These are phyloP conservation scores for Trametes cinnabarina DNA, from an alignment of 768 basidiomycete genomes.

Conservation along the genomic window DNA sequence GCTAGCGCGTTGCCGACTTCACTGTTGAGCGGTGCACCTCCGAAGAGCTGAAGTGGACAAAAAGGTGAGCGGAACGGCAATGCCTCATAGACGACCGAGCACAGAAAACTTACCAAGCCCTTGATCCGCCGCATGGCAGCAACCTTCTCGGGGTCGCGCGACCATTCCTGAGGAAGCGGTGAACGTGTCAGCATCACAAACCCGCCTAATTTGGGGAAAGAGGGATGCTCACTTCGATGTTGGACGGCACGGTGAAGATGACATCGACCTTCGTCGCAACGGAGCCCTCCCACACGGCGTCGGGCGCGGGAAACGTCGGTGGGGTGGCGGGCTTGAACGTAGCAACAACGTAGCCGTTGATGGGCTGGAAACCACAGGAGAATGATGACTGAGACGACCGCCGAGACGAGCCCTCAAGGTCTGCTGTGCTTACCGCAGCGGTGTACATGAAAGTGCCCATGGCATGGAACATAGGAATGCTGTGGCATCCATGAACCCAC, in stretches of 20 bases:
- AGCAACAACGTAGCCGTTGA: conserved; percentile 21
- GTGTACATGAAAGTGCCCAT: conserved; percentile 13
- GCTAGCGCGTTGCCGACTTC: conserved; percentile 13
- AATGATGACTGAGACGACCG: background rate
- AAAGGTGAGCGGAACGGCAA: background rate
- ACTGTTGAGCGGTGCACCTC: conserved; percentile 17
- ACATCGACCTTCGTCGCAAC: conserved; percentile 10
- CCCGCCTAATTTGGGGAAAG: too few species aligned
- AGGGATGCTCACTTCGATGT: conserved; percentile 23
- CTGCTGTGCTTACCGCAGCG: background rate
- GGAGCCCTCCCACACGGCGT: conserved; percentile 15
- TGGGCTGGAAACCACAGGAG: background rate
- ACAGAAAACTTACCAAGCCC: background rate
- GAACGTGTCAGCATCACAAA: background rate
- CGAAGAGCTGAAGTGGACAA: background rate
- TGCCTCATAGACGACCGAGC: background rate
- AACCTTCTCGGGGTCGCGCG: conserved; percentile 11
- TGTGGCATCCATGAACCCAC: conserved; percentile 8
- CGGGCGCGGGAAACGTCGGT: conserved; percentile 24
- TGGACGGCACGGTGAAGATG: conserved; percentile 24
- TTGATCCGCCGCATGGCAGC: conserved; percentile 7
- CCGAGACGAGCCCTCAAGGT: background rate
- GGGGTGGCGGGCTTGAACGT: conserved; percentile 26
- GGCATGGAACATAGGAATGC: conserved; percentile 18
- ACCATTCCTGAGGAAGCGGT: conserved; percentile 11